Base-by-base conservation (phyloP, 805 yeast species). In the Ogataea salicorniae region DNA sequence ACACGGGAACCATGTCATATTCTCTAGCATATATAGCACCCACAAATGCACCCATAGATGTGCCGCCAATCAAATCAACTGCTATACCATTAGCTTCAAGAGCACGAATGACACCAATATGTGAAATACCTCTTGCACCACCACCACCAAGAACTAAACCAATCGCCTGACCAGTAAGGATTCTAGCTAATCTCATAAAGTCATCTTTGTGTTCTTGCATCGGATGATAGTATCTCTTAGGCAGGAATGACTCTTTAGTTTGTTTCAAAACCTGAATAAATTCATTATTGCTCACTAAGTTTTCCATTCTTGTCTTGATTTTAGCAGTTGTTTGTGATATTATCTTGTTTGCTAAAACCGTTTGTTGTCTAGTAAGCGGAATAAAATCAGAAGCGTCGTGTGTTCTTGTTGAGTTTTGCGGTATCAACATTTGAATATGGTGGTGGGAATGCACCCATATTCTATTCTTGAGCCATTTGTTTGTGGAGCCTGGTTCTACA, bases 141-240 rank as follows among this genome's bases (percentile, higher is more conserved):
- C 99, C 99, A 14, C 99, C 99, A 6, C 99, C 99, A 4, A 92
- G 71, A 6, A 92, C 97, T 17, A 94, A 71, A 0, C 98, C 99
- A 37, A 94, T 87, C 0, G 97, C 96, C 62, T 90, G 89, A 7
- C 96, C 96, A 0, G 97, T 87, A 15, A 92, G 68, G 8, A 94
- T 77, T 58, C 99, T 76, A 0, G 99, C 98, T 35, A 92, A 68
- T 48, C 99, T 75, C 64, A 88, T 72, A 63, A 94, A 94, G 63
- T 92, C 99, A 62, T 84, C 85, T 63, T 91, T 91, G 62, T 87
- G 90, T 13, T 78, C 69, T 55, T 73, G 75, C 48, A 64, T 63
- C 2, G 72, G 65, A 35, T 59, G 64, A 39, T 64, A 64, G 41
- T 61, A 60, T 35, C 57, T 57, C 37, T 56, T 53, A 2, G 57